Evolutionary conservation across 2,329 filamentous ascomycete species (phyloP), one percentile per base, ranked within the genome.

Genomic region (Penicillium sp.): DNA sequence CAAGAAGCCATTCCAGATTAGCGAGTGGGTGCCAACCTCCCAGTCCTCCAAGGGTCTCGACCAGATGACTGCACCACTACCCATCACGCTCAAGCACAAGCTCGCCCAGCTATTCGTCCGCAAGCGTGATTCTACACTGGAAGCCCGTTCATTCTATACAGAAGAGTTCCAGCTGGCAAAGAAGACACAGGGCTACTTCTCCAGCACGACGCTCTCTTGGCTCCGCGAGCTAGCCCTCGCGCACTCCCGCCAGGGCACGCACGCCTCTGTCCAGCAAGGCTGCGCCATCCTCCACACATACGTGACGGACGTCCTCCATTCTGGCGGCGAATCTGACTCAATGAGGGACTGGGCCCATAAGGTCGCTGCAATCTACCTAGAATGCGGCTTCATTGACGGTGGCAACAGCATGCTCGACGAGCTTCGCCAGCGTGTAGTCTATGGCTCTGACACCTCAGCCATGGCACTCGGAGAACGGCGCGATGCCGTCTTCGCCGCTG

Each of bases 401-500:
- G 76, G 76, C 53, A 68, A 74, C 57, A 67, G 75, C 41, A 61
- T 82, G 4, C 72, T 81, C 5, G 71, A 79, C 33, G 77, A 82
- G 57, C 66, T 83, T 14, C 80, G 79, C 57, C 75, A 77, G 50
- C 79, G 82, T 56, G 75, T 82, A n/a, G 75, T 82, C 29, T 77
- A 79, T 22, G 74, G 76, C 35, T 75, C 80, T 39, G 63, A 74
- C 39, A 66, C 65, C 7, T 65, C 67, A 2, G 64, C 64, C 7
- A 64, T 63, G 39, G 50, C 63, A 1, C 55, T 75, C 57, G 65
- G 72, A 52, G 68, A 75, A 59, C 67, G 70, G 57, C 58, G 68
- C 1, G 75, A 76, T 9, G 78, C 79, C 10, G 71, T 79, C 3
- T 82, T 81, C 62, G 68, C 80, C 7, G 74, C 78, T 14, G 69